Evolutionary conservation across 1,284 basidiomycete genomes (phyloP).

Genomic region (Ceratobasidium sp.): DNA sequence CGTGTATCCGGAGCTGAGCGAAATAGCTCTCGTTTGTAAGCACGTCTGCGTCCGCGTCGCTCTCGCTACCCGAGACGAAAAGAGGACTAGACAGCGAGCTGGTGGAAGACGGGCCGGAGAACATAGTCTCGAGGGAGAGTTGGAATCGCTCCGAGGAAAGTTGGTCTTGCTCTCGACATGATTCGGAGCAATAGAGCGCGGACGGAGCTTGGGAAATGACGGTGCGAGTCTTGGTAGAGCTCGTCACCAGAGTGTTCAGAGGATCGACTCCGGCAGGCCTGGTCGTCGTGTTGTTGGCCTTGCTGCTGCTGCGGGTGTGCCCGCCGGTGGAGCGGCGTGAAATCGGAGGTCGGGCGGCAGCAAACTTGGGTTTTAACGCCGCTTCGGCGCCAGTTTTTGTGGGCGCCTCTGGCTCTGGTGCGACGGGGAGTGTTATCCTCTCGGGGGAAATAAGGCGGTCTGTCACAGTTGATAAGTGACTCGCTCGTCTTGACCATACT

Average conservation of each 20-base stretch:
- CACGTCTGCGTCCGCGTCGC: constrained; percentile 39
- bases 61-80: constrained; percentile 36
- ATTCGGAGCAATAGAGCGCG: constrained; percentile 83
- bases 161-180: constrained; percentile 60
- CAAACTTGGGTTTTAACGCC: constrained; percentile 31
- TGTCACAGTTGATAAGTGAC: not conserved
- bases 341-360: not conserved
- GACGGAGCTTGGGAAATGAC: constrained; percentile 81
- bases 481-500: not conserved
- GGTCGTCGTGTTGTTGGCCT: constrained; percentile 2
- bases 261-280: constrained; percentile 19
- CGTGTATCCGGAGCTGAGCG: constrained; percentile 29
- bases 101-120: constrained; percentile 21
- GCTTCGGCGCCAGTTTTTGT: constrained; percentile 4
- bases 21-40: constrained; percentile 44
- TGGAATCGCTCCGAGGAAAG: constrained; percentile 20
- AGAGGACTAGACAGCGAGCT: constrained; percentile 24
- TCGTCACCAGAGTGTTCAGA: not conserved
- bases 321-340: constrained; percentile 14
- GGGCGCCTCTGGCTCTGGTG: constrained; percentile 4
- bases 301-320: constrained; percentile 5
- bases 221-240: constrained; percentile 66
- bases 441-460: constrained; percentile 38
- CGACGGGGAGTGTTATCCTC: constrained; percentile 18
- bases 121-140: constrained; percentile 35